Conservation (phyloP, 306 rosid genomes). For the Gastrolobium bilobum region DNA sequence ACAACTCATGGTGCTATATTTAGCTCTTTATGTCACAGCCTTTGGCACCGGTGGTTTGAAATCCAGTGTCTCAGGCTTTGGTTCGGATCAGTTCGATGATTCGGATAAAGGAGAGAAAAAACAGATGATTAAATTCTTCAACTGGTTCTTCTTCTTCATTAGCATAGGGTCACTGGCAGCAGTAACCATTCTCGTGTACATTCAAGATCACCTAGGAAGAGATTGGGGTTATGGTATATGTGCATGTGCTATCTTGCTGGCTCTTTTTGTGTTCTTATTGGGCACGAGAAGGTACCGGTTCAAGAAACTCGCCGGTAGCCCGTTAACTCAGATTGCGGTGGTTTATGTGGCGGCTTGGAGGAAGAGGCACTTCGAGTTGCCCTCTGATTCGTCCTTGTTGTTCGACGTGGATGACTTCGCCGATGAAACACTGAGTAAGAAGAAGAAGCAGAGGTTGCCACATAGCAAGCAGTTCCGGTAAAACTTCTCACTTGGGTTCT, state of each 20-base stretch:
- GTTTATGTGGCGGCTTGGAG: conserved; percentile 79
- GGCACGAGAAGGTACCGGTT: conserved; percentile 82
- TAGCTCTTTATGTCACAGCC: conserved; percentile 76
- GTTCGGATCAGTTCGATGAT: conserved; percentile 88
- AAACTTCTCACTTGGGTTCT: not conserved
- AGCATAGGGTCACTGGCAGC: conserved; percentile 85
- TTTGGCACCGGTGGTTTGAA: conserved; percentile 91
- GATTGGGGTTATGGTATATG: conserved; percentile 91
- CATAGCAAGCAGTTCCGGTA: conserved; percentile 79
- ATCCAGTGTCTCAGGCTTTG: conserved; percentile 89
- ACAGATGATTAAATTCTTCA: conserved; percentile 75
- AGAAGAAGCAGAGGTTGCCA: conserved; percentile 72
- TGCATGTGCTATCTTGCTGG: conserved; percentile 65
- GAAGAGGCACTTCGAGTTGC: conserved; percentile 69
- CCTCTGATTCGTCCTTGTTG: conserved; percentile 63
- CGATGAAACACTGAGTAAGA: conserved; percentile 42
- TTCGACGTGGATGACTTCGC: conserved; percentile 61
- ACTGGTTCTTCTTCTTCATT: conserved; percentile 93
- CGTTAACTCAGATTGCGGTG: conserved; percentile 77
- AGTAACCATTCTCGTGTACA: conserved; percentile 82
- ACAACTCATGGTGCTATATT: conserved; percentile 67
- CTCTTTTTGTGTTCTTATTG: conserved; percentile 60
- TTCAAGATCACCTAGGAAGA: conserved; percentile 80
- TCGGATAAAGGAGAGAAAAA: conserved; percentile 59
- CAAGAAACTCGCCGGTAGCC: conserved; percentile 83